Evolutionary conservation across 805 yeast genomes (phyloP).

Genomic region (Starmerella tilneyi): DNA sequence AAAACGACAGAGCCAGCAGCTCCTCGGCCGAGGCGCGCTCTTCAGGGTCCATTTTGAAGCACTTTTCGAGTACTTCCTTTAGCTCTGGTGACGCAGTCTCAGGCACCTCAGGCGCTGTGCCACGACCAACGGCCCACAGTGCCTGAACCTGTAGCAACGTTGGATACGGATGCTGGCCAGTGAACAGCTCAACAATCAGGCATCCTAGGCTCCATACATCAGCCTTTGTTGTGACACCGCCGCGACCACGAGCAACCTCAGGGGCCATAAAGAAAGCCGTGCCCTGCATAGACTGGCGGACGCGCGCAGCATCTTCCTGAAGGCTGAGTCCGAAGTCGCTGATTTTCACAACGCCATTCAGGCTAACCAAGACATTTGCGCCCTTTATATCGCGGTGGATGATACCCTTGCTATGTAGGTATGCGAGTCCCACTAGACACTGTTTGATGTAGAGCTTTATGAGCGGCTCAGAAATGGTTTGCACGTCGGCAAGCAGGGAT

Average conservation of each 20-base stretch:
- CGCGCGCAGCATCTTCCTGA: slow-evolving; percentile 46
- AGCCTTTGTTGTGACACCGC: slow-evolving; percentile 80
- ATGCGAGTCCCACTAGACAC: slow-evolving; percentile 61
- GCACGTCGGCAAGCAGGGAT: slow-evolving; percentile 49
- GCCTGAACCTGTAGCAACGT: slow-evolving; percentile 95
- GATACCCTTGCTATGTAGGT: slow-evolving; percentile 63
- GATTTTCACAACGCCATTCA: slow-evolving; percentile 70
- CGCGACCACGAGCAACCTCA: slow-evolving; percentile 81
- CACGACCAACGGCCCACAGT: slow-evolving; percentile 83
- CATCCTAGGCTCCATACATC: slow-evolving; percentile 98
- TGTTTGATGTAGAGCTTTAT: slow-evolving; percentile 64
- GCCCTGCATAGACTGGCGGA: slow-evolving; percentile 82
- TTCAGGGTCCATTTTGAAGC: slow-evolving; percentile 67
- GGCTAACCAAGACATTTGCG: slow-evolving; percentile 73
- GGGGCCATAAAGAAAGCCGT: slow-evolving; percentile 99
- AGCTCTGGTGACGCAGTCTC: slow-evolving; percentile 53
- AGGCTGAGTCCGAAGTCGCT: slow-evolving; percentile 80
- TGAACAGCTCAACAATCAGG: slow-evolving; percentile 84
- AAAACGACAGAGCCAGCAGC: slow-evolving; percentile 53
- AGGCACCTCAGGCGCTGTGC: slow-evolving; percentile 67
- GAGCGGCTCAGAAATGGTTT: slow-evolving; percentile 69
- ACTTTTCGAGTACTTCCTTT: slow-evolving; percentile 48
- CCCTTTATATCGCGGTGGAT: slow-evolving; percentile 85
- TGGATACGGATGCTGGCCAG: slow-evolving; percentile 95
- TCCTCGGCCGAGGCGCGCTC: slow-evolving; percentile 67